Evolutionary conservation across 208 protist genomes (phyloP).

Genomic region (Leishmania aethiopica): DNA sequence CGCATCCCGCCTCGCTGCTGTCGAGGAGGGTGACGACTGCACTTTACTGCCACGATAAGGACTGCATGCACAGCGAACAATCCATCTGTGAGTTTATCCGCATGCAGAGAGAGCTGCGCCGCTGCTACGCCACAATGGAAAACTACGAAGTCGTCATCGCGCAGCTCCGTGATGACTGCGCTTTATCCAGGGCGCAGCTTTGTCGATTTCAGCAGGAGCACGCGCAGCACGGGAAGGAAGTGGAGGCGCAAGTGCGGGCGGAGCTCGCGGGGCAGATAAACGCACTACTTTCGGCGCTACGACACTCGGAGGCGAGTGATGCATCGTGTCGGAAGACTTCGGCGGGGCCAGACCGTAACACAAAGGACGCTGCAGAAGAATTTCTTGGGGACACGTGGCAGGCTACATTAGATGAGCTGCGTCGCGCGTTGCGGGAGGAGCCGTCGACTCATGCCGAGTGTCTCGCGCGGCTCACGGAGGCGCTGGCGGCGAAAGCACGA

Average conservation of each 20-base stretch:
- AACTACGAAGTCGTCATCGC: constrained; percentile 27
- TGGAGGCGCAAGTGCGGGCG: constrained; percentile 18
- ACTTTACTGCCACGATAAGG: constrained; percentile 28
- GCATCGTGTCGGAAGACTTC: neutral
- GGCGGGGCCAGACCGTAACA: neutral
- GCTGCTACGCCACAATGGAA: constrained; percentile 50
- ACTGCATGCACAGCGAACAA: constrained; percentile 71
- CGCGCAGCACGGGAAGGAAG: constrained; percentile 3
- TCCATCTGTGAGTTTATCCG: constrained; percentile 72
- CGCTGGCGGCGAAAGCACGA: neutral
- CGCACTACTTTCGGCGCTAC: neutral
- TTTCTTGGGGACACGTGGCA: neutral
- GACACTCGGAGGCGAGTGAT: neutral
- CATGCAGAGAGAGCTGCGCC: constrained; percentile 63
- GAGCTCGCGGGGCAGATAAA: constrained; percentile 15
- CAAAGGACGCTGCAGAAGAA: neutral
- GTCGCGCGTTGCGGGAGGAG: constrained; percentile 13
- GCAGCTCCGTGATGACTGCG: constrained; percentile 28
- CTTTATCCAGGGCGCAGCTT: constrained; percentile 5
- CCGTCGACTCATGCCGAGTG: constrained; percentile 13
- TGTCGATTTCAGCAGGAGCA: constrained; percentile 6
- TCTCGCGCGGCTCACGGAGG: constrained; percentile 8
- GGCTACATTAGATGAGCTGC: constrained; percentile 14
- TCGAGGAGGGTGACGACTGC: neutral
- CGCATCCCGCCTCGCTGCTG: neutral